Evolutionary conservation across 2,329 filamentous ascomycete species (phyloP).

Genomic region (Talaromyces amestolkiae): DNA sequence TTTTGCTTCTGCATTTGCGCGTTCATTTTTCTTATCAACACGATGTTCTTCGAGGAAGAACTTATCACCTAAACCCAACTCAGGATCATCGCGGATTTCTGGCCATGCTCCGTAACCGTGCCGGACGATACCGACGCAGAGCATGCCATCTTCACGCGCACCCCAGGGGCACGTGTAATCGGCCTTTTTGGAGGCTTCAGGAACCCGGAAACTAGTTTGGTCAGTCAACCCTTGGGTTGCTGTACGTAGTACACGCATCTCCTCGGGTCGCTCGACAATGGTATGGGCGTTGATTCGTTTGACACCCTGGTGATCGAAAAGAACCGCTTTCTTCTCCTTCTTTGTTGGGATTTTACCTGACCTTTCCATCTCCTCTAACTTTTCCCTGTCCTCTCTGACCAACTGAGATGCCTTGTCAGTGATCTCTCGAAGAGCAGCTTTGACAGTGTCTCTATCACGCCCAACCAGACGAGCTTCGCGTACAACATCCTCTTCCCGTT

Average conservation of each 20-base stretch:
- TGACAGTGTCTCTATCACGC: slow-evolving; percentile 77
- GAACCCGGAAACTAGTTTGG: slow-evolving; percentile 76
- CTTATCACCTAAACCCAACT: slow-evolving; percentile 82
- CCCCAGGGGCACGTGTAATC: slow-evolving; percentile 93
- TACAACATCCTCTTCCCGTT: slow-evolving; percentile 82
- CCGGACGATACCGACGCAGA: slow-evolving; percentile 85
- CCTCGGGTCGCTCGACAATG: slow-evolving; percentile 82
- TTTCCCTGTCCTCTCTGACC: slow-evolving; percentile 68
- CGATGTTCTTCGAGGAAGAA: slow-evolving; percentile 96
- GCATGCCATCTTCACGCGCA: slow-evolving; percentile 91
- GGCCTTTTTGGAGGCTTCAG: slow-evolving; percentile 87
- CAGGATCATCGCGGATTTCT: slow-evolving; percentile 85
- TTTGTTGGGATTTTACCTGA: slow-evolving; percentile 82
- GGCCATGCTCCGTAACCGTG: slow-evolving; percentile 97
- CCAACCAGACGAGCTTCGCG: slow-evolving; percentile 80
- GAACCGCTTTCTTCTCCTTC: slow-evolving; percentile 94
- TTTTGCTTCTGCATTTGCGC: slow-evolving; percentile 60
- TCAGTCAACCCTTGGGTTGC: slow-evolving; percentile 65
- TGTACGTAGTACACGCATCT: slow-evolving; percentile 79
- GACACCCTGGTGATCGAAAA: slow-evolving; percentile 90
- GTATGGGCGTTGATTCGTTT: slow-evolving; percentile 97
- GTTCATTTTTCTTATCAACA: slow-evolving; percentile 96
- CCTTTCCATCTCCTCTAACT: slow-evolving; percentile 63
- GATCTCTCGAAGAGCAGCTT: slow-evolving; percentile 72
- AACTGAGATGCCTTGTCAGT: slow-evolving; percentile 68